Conservation (phyloP, 2,329 filamentous ascomycete species). For the Colletotrichum godetiae region DNA sequence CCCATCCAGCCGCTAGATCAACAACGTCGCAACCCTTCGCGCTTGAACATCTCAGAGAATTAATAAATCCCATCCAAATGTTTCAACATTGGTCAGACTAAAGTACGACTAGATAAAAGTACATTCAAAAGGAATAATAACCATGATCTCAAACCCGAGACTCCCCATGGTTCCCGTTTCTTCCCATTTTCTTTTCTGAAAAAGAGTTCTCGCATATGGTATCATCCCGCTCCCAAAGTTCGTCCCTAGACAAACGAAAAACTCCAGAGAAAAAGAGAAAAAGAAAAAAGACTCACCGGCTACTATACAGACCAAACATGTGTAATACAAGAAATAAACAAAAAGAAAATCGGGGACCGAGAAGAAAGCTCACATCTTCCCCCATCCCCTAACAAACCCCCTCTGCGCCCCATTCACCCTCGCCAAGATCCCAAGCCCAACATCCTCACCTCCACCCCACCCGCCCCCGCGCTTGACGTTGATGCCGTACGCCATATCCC, state of each 20-base stretch:
- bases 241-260: neutral
- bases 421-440: slow-evolving; percentile 35
- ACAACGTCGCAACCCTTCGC: no score
- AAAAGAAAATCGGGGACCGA: neutral
- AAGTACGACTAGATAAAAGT: neutral
- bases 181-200: neutral
- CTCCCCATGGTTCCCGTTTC: slow-evolving; percentile 1
- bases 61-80: neutral
- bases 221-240: slow-evolving; percentile 24
- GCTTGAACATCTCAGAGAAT: no score
- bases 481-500: slow-evolving; percentile 34
- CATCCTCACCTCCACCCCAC: slow-evolving; percentile 36
- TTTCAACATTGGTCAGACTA: neutral
- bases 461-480: slow-evolving; percentile 30
- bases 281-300: neutral
- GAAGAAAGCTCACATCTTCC: neutral
- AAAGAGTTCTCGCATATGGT: slow-evolving; percentile 13
- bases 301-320: neutral
- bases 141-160: neutral
- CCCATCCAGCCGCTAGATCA: no score
- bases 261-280: neutral
- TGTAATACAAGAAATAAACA: neutral
- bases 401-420: slow-evolving; percentile 34
- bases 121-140: neutral
- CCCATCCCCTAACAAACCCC: slow-evolving; percentile 29